Percentiles rank a stretch among this genome's conserved stretches.
Evolutionary conservation across 2,329 filamentous ascomycete genomes (phyloP).

Genomic region (Blumeriella jaapii): DNA sequence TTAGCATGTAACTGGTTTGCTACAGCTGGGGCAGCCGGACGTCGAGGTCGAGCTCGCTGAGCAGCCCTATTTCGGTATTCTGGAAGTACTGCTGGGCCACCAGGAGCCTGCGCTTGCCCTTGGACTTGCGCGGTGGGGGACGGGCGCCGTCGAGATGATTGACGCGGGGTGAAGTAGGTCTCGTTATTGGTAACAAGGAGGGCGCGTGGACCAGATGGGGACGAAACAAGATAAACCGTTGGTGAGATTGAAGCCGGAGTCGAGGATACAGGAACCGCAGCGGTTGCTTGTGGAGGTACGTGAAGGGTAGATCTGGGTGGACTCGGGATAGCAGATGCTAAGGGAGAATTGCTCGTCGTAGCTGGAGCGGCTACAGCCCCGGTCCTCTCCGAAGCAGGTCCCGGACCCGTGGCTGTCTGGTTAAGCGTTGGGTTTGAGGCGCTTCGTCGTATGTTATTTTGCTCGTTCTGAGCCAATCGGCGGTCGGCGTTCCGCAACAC

Average conservation of each 20-base stretch:
- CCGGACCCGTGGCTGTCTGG: constrained; percentile 6
- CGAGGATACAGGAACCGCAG: constrained; percentile 8
- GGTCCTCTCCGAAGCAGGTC: constrained; percentile 7
- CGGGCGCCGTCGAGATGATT: constrained; percentile 13
- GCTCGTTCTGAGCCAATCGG: constrained; percentile 12
- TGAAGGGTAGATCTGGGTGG: constrained; percentile 1
- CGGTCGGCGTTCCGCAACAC: constrained; percentile 21
- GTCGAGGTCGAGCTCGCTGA: constrained; percentile 12
- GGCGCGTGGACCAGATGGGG: constrained; percentile 46
- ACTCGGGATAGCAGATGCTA: constrained; percentile 7
- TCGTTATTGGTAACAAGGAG: constrained; percentile 43
- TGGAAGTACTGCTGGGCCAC: constrained; percentile 11
- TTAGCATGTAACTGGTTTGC: constrained; percentile 19
- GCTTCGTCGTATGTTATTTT: constrained; percentile 16
- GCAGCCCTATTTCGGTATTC: constrained; percentile 20
- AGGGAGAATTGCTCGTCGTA: constrained; percentile 11
- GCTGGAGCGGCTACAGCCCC: constrained; percentile 8
- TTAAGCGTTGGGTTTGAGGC: constrained; percentile 13
- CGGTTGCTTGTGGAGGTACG: constrained; percentile 9
- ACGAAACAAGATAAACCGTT: constrained; percentile 49
- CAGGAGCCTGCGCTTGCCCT: constrained; percentile 6
- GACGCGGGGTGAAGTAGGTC: constrained; percentile 39
- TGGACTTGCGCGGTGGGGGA: constrained; percentile 1
- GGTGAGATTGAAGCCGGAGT: constrained; percentile 27
- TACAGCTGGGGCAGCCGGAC: constrained; percentile 2